Base-by-base conservation (phyloP, 2,329 filamentous ascomycete species). In the Ophiostoma sp. region DNA sequence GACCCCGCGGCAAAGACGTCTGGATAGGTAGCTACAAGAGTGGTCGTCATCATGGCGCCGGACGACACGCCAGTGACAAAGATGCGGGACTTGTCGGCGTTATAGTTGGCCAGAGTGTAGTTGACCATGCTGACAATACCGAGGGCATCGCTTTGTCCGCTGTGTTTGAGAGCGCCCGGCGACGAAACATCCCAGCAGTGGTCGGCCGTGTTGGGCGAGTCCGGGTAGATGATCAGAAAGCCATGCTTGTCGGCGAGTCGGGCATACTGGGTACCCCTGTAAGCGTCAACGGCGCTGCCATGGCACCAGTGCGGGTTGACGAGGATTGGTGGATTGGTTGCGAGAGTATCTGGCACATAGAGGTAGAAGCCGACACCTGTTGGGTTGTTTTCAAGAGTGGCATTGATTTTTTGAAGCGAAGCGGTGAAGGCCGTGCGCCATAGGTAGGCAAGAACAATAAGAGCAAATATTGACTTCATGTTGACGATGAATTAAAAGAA, bases 121-220 rank as follows among this genome's bases (percentile, higher is more conserved):
- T 81, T 80, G 50, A 88, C 85, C 86, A 88, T 88, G 78, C 84
- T 87, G 19, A 84, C 85, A 75, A 55, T 55, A 2, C 52, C 52
- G 22, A 55, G 52, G 52, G 52, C 8, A n/a, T 55, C 52, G 7
- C 52, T 22, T 2, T 9, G 22, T 1, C 22, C 22, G 12, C 12
- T 28, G 9, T 55, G 52, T 88, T 87, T 82, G 1, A 88, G 81
- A 0, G 85, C 84, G 11, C 83, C 79, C 45, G 80, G 79, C 11
- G 85, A 88, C 5, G 86, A 87, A 1, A 90, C 87, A 73, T 90
- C 88, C 88, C 88, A 90, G 80, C 88, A 90, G 76, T 81, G 82
- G 75, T 83, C 82, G 17, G 78, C 80, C n/a, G 76, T 77, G 74
- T 81, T 82, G 22, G 81, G 82, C 66, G 75, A 80, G 74, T 79